Conservation (phyloP, 106 monocot genomes). For the Phalaenopsis aphrodite region DNA sequence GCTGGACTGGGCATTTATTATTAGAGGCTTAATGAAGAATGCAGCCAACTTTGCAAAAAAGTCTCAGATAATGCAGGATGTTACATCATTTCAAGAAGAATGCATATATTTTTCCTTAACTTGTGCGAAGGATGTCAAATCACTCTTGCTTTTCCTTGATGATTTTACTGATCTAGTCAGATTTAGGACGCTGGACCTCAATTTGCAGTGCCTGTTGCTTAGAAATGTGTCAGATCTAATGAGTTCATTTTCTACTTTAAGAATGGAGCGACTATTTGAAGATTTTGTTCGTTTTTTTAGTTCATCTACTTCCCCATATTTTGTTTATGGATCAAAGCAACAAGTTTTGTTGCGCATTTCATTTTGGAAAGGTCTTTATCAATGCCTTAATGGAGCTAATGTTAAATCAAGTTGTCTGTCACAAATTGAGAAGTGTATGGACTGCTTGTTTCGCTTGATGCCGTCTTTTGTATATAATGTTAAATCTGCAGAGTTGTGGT, state of each 20-base stretch:
- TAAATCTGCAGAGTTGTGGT: constrained; percentile 6
- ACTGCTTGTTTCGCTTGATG: constrained; percentile 38
- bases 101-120: constrained; percentile 60
- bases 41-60: constrained; percentile 22
- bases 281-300: constrained; percentile 62
- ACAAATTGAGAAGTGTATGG: constrained; percentile 59
- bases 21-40: constrained; percentile 60
- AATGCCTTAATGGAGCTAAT: constrained; percentile 38
- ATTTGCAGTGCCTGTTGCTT: constrained; percentile 51
- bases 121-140: constrained; percentile 48
- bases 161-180: constrained; percentile 56
- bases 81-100: constrained; percentile 53
- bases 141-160: constrained; percentile 73
- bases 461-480: constrained; percentile 27
- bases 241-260: constrained; percentile 54
- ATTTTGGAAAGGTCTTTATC: constrained; percentile 70
- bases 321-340: constrained; percentile 30
- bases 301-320: constrained; percentile 29
- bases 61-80: constrained; percentile 2
- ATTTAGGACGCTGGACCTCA: constrained; percentile 55
- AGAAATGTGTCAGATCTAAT: constrained; percentile 29
- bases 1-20: constrained; percentile 73
- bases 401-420: constrained; percentile 7
- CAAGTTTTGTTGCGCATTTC: constrained; percentile 48
- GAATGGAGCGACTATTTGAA: constrained; percentile 42